Evolutionary conservation across 768 basidiomycete species (phyloP), one percentile per base, ranked within the genome.

Genomic region (Leccinum variicolor): DNA sequence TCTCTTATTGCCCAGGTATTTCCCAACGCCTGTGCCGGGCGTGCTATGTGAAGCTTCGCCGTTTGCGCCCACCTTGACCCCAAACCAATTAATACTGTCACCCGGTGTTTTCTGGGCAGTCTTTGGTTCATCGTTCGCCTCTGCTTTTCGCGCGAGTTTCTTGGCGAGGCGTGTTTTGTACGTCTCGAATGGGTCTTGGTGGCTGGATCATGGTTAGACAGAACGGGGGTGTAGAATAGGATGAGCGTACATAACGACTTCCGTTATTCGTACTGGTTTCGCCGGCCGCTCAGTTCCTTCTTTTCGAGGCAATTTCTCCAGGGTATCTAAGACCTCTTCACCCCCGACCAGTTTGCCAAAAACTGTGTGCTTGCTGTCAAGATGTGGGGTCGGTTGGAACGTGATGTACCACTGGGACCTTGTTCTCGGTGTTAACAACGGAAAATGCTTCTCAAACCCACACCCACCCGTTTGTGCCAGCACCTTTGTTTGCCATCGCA

Each of bases 311-410:
- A 94, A 74, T 31, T 84, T 83, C 70, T 98, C 97, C 26, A 99
- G 75, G 6, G 87, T 83, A 66, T 91, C 83, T 1, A 98, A 77
- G 7, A 96, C 86, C 28, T 95, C 92, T 69, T 96, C 92, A 19
- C 96, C 97, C 9, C 97, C 97, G 2, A 99, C 95, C 14, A 98
- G 80, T 64, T 96, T 95, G 3, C 97, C 97, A 67, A 98, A 99
- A 2, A 98, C 97, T 0, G 94, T 95, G 67, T 95, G 94, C 67
- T 95, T 94, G 58, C 85, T 89, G 73, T 98, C 91, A 21, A 99
- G 83, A 70, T 98, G 85, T 0, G 91, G 81, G 7, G 92, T 82
- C 1, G 87, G 74, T 53, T 80, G 83, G 79, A 98, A 98, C 0
- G 96, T 94, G 47, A 98, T 68, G 72, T 92, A 98, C 74, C 93